Base-by-base conservation (phyloP, 2,329 filamentous ascomycete genomes). In the Ilyonectria destructans region DNA sequence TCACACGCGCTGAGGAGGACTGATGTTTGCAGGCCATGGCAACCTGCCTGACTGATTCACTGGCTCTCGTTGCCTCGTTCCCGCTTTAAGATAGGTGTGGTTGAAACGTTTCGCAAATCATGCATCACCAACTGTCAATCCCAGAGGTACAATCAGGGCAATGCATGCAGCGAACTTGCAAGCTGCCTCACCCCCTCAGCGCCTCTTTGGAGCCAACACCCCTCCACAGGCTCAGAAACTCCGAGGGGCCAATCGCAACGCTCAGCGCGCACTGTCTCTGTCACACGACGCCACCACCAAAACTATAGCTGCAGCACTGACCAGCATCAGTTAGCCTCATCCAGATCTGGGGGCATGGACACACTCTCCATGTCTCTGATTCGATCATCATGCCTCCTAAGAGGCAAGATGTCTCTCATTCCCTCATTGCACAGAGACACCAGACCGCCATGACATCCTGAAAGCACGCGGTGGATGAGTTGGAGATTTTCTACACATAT, bases 271-370 rank as follows among this genome's bases (percentile, higher is more conserved):
- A 66, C 62, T 52, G 51, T 66, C 71, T 56, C 63, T 52, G 68
- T 73, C 58, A 70, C 58, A 67, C 37, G 60, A 52, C 66, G 69
- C 68, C 59, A 70, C 69, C 58, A 65, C 45, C 58, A 58, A 43
- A 60, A 64, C 68, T 65, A 71, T 31, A 33, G 60, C 64, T 73
- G 67, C 69, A 71, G 62, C 55, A 56, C 43, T 58, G 70, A 62
- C 66, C 65, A 69, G 56, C 66, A 75, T 67, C 54, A 66, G 63
- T 70, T 76, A 69, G 69, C 46, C 65, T 68, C 55, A 23, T 33
- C 58, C 58, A 56, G 65, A 69, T 61, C 49, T 67, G 56, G 62
- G 31, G 31, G 46, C 54, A 43, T 57, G 62, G 56, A 61, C 52
- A 37, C 62, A 61, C 69, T 49, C 56, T 63, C 56, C 56, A 58